phyloP scores from a whole-genome alignment of 768 basidiomycete genomes.

The Boletus vinaceobasis region DNA sequence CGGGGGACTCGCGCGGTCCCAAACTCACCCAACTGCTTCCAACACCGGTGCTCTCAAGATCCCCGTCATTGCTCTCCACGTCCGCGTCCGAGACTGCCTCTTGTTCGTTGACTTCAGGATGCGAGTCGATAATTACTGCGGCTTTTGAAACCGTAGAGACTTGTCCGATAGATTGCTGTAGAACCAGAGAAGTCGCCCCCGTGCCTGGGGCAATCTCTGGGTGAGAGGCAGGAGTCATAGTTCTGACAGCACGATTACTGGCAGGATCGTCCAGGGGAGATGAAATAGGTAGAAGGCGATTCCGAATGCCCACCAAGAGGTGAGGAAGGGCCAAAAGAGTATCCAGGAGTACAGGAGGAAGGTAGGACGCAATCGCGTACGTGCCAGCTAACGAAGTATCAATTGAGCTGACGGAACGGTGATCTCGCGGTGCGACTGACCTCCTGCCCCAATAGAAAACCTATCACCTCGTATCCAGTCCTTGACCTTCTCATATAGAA shows the following conservation, averaged over 20 bases:
- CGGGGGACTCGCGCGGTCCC: slow-evolving; percentile 21
- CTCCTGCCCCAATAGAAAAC: slow-evolving; percentile 76
- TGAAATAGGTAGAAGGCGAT: slow-evolving; percentile 53
- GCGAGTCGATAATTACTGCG: slow-evolving; percentile 2
- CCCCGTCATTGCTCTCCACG: slow-evolving; percentile 60
- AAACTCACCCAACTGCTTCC: slow-evolving; percentile 73
- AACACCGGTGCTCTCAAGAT: slow-evolving; percentile 47
- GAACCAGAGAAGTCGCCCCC: not conserved
- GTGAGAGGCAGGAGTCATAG: slow-evolving; percentile 13
- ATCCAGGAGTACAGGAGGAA: slow-evolving; percentile 66
- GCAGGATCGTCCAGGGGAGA: slow-evolving; percentile 38
- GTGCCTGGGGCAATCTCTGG: slow-evolving; percentile 6
- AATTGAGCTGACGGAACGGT: slow-evolving; percentile 1
- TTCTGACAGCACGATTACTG: slow-evolving; percentile 22
- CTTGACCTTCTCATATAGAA: slow-evolving; percentile 37
- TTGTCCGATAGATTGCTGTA: slow-evolving; percentile 5
- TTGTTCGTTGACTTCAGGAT: slow-evolving; percentile 14
- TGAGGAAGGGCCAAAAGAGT: slow-evolving; percentile 63
- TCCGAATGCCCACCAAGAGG: slow-evolving; percentile 57
- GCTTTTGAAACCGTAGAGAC: slow-evolving; percentile 14
- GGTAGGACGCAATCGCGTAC: slow-evolving; percentile 65
- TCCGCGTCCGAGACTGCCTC: slow-evolving; percentile 66
- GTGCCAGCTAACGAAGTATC: slow-evolving; percentile 52
- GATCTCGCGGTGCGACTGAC: slow-evolving; percentile 38
- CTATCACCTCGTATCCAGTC: slow-evolving; percentile 65